A percentile compares a stretch with the other conserved stretches of the same genome.
phyloP scores from a whole-genome alignment of 1,139 yeast genomes.

The Saccharomyces hybrid region DNA sequence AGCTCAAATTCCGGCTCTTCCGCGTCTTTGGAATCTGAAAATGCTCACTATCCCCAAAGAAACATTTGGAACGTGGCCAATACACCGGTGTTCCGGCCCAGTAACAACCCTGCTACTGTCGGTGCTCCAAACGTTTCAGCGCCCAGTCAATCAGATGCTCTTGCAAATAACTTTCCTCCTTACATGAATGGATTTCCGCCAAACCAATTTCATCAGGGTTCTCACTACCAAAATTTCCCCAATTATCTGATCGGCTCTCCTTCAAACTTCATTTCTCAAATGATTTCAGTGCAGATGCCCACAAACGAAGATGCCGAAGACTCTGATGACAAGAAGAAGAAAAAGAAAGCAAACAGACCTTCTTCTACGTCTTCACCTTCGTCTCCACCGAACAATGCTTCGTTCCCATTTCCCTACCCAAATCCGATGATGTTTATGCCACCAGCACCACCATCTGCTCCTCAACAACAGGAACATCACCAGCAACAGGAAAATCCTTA shows the following conservation, averaged over 20 bases:
- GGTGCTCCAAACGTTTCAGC: constrained; percentile 2
- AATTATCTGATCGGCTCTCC: neutral
- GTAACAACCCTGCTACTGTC: constrained; percentile 6
- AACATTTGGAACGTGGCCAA: constrained; percentile 26
- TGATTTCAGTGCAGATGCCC: neutral
- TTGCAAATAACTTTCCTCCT: constrained; percentile 3
- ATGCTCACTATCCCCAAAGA: constrained; percentile 3
- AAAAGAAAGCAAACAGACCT: neutral
- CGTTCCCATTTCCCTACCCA: neutral
- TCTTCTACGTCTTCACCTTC: neutral
- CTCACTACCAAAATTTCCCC: constrained; percentile 2
- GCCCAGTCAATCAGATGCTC: neutral
- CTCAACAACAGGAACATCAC: constrained; percentile 3
- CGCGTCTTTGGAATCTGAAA: neutral
- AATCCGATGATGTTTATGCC: constrained; percentile 2
- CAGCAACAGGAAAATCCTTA: constrained; percentile 1
- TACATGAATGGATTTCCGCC: constrained; percentile 1
- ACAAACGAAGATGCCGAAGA: neutral
- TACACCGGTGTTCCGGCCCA: constrained; percentile 22
- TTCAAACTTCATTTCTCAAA: neutral
- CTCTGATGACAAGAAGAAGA: neutral
- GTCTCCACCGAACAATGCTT: neutral
- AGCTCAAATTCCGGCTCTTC: neutral
- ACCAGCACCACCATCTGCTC: constrained; percentile 2
- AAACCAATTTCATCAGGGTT: constrained; percentile 1